Base-by-base conservation (phyloP, 1,139 yeast genomes). In the Geotrichum bryndzae region DNA sequence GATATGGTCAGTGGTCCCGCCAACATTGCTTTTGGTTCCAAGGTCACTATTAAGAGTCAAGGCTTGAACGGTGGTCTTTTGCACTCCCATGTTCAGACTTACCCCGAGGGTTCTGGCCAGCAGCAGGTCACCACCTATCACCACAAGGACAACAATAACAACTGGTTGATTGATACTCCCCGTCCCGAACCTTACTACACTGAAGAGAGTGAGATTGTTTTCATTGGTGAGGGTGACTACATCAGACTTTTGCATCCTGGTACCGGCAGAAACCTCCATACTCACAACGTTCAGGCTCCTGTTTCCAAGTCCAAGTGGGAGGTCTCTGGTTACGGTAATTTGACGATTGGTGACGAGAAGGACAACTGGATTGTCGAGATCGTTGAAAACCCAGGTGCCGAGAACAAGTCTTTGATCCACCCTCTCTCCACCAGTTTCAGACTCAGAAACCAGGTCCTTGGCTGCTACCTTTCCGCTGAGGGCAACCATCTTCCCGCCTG, bases 41-140 rank as follows among this genome's bases (percentile, higher is more conserved):
- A 80, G 45, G 82, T 90, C 61, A 90, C 98, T 4, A 74, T 94
- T 65, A 94, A 91, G 76, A 90, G 86, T 74, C 96, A 90, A 78
- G 97, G 97, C 56, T 82, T 91, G 67, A 87, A 94, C 65, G 97
- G 97, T 66, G 96, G 96, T 53, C 80, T 95, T 68, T 82, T 94
- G 71, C 99, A 94, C 77, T 94, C 99, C 13, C 99, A 94, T 74
- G 84, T 89, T 58, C 98, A 94, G 78, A 80, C 90, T 13, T 94
- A 80, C 79, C 99, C 99, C 54, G 96, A 86, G 70, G 99, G 99
- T 62, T 92, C 98, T 23, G 82, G 84, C 69, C 99, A 94, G 78
- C 98, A 94, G 77, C 99, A 94, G 77, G 89, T 94, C 62, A 94
- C 99, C 54, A 89, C 96, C 45, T 94, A 94, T 75, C 85, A 90